A percentile compares a stretch with the other conserved stretches of the same genome.
phyloP scores from a whole-genome alignment of 257 asterid species.

The Solanum corneliomulleri region DNA sequence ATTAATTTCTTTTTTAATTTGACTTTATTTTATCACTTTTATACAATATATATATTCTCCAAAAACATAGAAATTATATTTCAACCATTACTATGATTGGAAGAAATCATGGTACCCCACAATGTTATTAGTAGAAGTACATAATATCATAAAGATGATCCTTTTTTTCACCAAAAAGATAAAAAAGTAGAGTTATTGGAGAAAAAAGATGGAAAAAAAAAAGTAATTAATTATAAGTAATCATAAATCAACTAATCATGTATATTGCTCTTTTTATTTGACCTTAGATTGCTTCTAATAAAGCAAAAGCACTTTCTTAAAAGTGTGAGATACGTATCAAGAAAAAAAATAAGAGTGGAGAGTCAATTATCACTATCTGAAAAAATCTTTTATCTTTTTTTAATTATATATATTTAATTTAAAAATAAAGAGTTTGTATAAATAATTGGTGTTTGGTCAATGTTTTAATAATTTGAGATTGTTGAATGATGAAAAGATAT shows the following conservation, averaged over 20 bases:
- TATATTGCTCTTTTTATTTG: not conserved
- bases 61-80: not conserved
- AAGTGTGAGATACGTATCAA: not conserved
- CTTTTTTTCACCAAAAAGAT: not conserved
- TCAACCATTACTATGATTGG: not conserved
- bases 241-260: not conserved
- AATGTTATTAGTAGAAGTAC: not conserved
- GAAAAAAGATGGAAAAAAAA: not conserved
- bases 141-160: not conserved
- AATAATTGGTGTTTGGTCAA: not conserved
- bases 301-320: not conserved
- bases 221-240: not conserved
- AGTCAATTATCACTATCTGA: not conserved
- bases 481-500: not conserved
- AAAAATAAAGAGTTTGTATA: not conserved
- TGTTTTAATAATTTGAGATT: not conserved
- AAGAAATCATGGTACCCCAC: not conserved
- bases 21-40: not conserved
- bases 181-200: not conserved
- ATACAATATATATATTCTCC: not conserved
- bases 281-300: not conserved
- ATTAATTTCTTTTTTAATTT: not conserved
- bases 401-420: not conserved
- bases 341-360: not conserved
- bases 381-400: not conserved